These are phyloP conservation scores for Pseudocercospora crystallina DNA, from an alignment of 2,329 filamentous ascomycete species.

Conservation along the genomic window DNA sequence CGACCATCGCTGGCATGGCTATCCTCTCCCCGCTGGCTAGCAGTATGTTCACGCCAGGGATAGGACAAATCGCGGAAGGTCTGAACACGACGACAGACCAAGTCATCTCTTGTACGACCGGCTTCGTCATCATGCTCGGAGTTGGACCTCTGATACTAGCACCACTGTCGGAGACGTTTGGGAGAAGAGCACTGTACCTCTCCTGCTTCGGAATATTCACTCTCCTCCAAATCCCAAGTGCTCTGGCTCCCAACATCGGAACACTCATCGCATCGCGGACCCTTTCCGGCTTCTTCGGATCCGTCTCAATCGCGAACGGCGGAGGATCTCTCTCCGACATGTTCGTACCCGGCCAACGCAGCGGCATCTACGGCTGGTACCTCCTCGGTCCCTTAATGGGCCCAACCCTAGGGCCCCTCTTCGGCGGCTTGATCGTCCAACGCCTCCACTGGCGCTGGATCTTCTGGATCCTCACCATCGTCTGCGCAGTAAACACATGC, in stretches of 20 bases:
- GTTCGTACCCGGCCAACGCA: slow-evolving; percentile 48
- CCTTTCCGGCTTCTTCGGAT: slow-evolving; percentile 52
- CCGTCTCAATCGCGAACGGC: slow-evolving; percentile 52
- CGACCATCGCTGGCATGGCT: slow-evolving; percentile 52
- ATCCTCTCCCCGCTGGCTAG: slow-evolving; percentile 50
- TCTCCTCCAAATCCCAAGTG: slow-evolving; percentile 49
- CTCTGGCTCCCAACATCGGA: slow-evolving; percentile 48
- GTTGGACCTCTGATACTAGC: slow-evolving; percentile 49
- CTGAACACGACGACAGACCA: slow-evolving; percentile 42
- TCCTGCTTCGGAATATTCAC: slow-evolving; percentile 47
- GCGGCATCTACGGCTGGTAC: slow-evolving; percentile 49
- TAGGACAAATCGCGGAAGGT: slow-evolving; percentile 50
- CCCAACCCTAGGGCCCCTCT: slow-evolving; percentile 41
- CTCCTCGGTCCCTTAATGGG: slow-evolving; percentile 46
- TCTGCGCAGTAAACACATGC: slow-evolving; percentile 43
- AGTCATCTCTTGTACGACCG: slow-evolving; percentile 52
- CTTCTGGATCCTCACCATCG: slow-evolving; percentile 49
- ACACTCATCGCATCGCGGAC: slow-evolving; percentile 47
- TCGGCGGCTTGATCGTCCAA: slow-evolving; percentile 47
- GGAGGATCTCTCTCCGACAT: slow-evolving; percentile 55
- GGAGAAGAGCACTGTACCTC: slow-evolving; percentile 46
- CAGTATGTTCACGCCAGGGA: slow-evolving; percentile 55
- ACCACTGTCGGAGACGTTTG: slow-evolving; percentile 48
- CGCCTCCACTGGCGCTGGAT: slow-evolving; percentile 50
- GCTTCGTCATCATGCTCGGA: slow-evolving; percentile 52